Base-by-base conservation (phyloP, 768 basidiomycete species). In the Cystobasidium tubakii region DNA sequence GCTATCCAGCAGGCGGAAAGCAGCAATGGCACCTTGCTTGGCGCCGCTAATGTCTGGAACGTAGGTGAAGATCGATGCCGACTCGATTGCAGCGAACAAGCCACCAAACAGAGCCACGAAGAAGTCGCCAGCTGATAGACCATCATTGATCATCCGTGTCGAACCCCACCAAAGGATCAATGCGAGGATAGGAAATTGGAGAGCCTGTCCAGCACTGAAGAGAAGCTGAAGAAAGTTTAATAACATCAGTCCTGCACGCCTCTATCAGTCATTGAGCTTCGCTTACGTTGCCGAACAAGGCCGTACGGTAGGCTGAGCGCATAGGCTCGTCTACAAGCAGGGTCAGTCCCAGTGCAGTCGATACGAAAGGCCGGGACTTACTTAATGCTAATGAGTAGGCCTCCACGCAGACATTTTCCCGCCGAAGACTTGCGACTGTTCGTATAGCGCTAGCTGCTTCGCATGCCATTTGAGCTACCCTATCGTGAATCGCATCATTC, bases 401-500 rank as follows among this genome's bases (percentile, higher is more conserved):
- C 12, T 83, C 79, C 62, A 85, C 83, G 79, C 90, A 91, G 75
- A 92, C 90, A 27, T 87, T 85, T 80, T 97, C 94, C 27, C 92
- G 84, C 0, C 91, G 94, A 50, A 97, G 84, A 0, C 88, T 85
- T 10, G 93, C 92, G 33, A 97, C 93, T 1, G 94, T 96, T 42
- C 90, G 86, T 77, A 97, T 94, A 12, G 94, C 85, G 15, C 86
- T 89, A 29, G 92, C 91, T 39, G 92, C 92, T 81, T 97, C 94
- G 77, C 92, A 93, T 43, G 93, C 93, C 27, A 93, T 80, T 74
- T 95, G 92, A 2, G 93, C 91, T 25, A 90, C 91, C 3, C 82
- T 81, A 77, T 88, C 90, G 79, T 97, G 91, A 0, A 87, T 83
- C 77, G 84, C 84, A 82, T 91, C 92, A 84, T 91, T 92, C 75